phyloP scores from a whole-genome alignment of 371 early-diverging fungal species.

The Lichtheimia ornata region DNA sequence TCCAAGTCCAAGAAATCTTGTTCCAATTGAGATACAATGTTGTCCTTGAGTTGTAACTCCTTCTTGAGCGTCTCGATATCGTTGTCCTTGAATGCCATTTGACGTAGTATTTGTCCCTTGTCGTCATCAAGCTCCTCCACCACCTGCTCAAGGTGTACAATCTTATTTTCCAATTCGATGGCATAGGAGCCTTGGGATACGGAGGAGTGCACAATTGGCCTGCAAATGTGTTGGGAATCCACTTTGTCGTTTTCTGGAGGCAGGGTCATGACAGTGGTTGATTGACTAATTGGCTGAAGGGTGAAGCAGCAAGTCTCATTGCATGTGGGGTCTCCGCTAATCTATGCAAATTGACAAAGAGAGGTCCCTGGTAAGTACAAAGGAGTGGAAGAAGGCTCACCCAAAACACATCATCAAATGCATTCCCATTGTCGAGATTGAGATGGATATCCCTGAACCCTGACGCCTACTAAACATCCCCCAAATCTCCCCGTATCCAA shows the following conservation, averaged over 20 bases:
- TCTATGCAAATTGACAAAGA: constrained; percentile 20
- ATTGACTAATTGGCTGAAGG: constrained; percentile 43
- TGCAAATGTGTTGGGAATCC: constrained; percentile 52
- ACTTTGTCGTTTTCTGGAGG: constrained; percentile 41
- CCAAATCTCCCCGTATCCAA: background rate
- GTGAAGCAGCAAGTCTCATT: constrained; percentile 52
- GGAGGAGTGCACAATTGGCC: constrained; percentile 48
- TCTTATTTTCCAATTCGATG: constrained; percentile 41
- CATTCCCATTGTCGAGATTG: background rate
- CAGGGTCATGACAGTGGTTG: constrained; percentile 47
- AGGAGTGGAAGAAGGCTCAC: background rate
- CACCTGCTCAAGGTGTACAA: constrained; percentile 32
- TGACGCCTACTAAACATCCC: background rate
- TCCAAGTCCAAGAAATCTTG: constrained; percentile 49
- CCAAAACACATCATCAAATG: background rate
- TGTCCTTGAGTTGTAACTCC: constrained; percentile 49
- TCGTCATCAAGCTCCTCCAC: constrained; percentile 44
- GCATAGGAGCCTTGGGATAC: constrained; percentile 50
- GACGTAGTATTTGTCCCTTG: constrained; percentile 34
- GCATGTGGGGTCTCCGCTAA: constrained; percentile 44
- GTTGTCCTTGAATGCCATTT: constrained; percentile 40
- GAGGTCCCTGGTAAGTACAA: background rate
- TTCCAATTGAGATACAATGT: constrained; percentile 52
- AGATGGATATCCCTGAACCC: too few relatives aligned
- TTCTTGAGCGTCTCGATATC: constrained; percentile 50